phyloP scores from a whole-genome alignment of 208 protist species.

The Herpetomonas muscarum region DNA sequence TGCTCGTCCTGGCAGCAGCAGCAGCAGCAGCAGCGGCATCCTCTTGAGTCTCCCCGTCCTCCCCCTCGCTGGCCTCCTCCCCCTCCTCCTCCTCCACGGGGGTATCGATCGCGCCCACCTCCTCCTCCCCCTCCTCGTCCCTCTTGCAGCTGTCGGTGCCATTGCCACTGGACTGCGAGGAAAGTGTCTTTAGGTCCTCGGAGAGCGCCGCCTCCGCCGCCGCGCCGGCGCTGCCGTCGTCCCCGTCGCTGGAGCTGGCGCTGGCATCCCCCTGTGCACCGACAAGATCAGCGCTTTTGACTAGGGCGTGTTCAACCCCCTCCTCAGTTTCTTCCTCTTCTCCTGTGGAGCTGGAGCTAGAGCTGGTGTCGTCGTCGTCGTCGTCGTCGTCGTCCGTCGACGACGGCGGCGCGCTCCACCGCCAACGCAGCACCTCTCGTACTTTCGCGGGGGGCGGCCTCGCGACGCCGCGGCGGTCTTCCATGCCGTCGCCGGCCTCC shows the following conservation, averaged over 20 bases:
- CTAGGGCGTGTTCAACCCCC: too few relatives aligned
- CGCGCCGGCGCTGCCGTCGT: too few relatives aligned
- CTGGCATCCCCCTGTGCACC: too few relatives aligned
- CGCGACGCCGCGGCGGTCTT: constrained; percentile 16
- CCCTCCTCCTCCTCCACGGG: constrained; percentile 4
- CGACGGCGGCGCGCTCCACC: constrained; percentile 40
- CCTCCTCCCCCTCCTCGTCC: constrained; percentile 1
- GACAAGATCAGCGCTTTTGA: too few relatives aligned
- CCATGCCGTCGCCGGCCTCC: constrained; percentile 11
- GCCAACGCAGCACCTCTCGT: constrained; percentile 32
- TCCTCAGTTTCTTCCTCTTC: too few relatives aligned
- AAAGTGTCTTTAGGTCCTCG: too few relatives aligned
- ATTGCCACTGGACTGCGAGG: too few relatives aligned
- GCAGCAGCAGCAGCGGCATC: neutral
- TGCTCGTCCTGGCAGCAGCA: constrained; percentile 1
- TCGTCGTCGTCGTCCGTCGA: neutral
- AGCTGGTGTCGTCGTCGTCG: neutral
- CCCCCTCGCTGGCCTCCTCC: constrained; percentile 3
- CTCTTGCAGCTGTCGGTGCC: too few relatives aligned
- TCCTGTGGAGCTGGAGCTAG: too few relatives aligned
- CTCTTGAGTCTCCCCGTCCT: constrained; percentile 1
- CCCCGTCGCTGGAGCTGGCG: too few relatives aligned
- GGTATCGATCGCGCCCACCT: neutral
- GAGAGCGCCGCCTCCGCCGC: too few relatives aligned
- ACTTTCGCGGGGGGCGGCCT: constrained; percentile 11